A percentile compares a stretch with the other conserved stretches of the same genome.
These are phyloP conservation scores for Hibiscus syriacus DNA, from an alignment of 345 rosid genomes.

Conservation along the genomic window DNA sequence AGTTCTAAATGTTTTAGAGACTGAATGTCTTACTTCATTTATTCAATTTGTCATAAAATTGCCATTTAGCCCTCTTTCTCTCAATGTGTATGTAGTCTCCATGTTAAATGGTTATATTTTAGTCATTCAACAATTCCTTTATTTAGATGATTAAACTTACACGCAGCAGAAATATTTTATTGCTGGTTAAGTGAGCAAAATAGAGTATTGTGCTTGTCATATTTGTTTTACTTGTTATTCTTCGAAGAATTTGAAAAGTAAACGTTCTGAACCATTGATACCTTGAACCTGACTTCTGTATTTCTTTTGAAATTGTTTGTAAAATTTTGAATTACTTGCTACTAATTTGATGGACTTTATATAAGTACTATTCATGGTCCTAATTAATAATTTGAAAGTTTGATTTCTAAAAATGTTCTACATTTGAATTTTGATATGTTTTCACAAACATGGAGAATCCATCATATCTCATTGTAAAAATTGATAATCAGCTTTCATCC, in stretches of 20 bases:
- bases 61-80: neutral
- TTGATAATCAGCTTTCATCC: too few species aligned
- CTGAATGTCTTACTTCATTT: neutral
- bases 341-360: neutral
- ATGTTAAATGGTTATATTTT: neutral
- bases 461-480: too few species aligned
- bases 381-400: neutral
- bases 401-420: neutral
- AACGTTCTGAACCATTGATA: neutral
- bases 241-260: neutral
- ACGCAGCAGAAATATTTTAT: neutral
- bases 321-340: neutral
- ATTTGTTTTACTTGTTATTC: neutral
- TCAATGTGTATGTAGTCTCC: neutral
- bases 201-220: neutral
- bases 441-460: neutral
- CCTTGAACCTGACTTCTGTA: neutral
- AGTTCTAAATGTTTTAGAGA: neutral
- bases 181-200: neutral
- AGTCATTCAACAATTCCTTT: neutral
- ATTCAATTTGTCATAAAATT: neutral
- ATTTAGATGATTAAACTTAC: neutral
- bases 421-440: neutral
- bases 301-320: neutral
- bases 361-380: neutral